Base-by-base conservation (phyloP, 2,329 filamentous ascomycete species). In the Stagonosporopsis rhizophila region DNA sequence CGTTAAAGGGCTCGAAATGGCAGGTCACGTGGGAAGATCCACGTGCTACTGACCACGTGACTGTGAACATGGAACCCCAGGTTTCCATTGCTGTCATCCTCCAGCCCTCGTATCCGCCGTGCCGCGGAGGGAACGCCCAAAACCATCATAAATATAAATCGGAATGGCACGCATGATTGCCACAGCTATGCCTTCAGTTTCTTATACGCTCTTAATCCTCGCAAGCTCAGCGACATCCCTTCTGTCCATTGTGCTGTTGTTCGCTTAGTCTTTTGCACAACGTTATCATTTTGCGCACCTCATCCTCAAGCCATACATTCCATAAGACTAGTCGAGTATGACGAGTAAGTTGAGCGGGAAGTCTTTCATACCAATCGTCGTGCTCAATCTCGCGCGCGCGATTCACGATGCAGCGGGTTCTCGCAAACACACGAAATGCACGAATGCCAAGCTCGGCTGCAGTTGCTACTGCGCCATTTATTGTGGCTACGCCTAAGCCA, bases 401-500 rank as follows among this genome's bases (percentile, higher is more conserved):
- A 56, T 22, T 56, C 53, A 44, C 32, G 39, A 34, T 28, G 25
- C 42, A 37, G 44, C 20, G 35, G 34, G 27, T 11, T 38, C 35
- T 34, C 30, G 30, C 23, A 39, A n/a, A 32, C 8, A 12, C 15
- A n/a, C 32, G 32, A 15, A 35, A 51, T 20, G 53, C 53, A 48
- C 42, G 38, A 52, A 35, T 25, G 53, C 47, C 47, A 48, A 56
- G 47, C 39, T 42, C 48, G 48, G 53, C 42, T 56, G 38, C 41
- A 52, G 17, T 35, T 52, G 42, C 30, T 6, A n/a, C 53, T 56
- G 53, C 53, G 53, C 53, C 47, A 56, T 56, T 56, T 52, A 56
- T 25, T 56, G 53, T 56, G 53, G 53, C 53, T 56, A 19, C 47
- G 41, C 28, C 46, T 42, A 51, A 56, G 52, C 52, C 52, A 56